These are phyloP conservation scores for Pulveroboletus ravenelii DNA, from an alignment of 768 basidiomycete genomes.

Conservation along the genomic window DNA sequence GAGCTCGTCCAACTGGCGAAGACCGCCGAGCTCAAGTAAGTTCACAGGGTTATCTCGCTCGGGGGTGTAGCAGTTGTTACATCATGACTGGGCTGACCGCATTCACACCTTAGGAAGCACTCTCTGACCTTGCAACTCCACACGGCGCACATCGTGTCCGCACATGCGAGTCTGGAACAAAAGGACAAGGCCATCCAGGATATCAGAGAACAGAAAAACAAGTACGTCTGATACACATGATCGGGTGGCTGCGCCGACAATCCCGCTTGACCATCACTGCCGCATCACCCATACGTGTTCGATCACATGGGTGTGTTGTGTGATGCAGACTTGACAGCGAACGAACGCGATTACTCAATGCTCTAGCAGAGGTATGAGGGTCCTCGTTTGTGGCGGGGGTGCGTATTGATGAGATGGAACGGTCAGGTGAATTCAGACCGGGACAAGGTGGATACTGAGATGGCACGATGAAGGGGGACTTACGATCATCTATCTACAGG, in stretches of 20 bases:
- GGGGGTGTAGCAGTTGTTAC: background rate
- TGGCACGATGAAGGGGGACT: constrained; percentile 3
- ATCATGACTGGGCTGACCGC: constrained; percentile 9
- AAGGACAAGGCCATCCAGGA: constrained; percentile 78
- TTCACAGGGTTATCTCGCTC: constrained; percentile 14
- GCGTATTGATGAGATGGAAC: constrained; percentile 10
- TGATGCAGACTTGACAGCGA: constrained; percentile 66
- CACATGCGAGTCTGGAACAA: constrained; percentile 73
- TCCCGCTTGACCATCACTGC: background rate
- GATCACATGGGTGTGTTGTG: constrained; percentile 4
- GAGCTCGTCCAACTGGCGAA: constrained; percentile 83
- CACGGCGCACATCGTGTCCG: constrained; percentile 82
- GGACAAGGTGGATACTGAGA: constrained; percentile 48
- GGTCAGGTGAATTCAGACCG: constrained; percentile 74
- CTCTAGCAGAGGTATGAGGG: constrained; percentile 60
- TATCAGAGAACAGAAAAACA: constrained; percentile 78
- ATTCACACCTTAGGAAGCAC: constrained; percentile 55
- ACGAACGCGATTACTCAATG: constrained; percentile 59
- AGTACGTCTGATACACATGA: constrained; percentile 42
- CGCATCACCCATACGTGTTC: background rate
- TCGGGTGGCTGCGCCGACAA: background rate
- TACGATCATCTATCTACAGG: constrained; percentile 31
- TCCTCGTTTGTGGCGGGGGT: constrained; percentile 2
- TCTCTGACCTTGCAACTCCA: constrained; percentile 79
- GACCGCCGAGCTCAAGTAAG: constrained; percentile 84